Evolutionary conservation across 805 yeast species (phyloP).

Genomic region (Cyberlindnera americana): DNA sequence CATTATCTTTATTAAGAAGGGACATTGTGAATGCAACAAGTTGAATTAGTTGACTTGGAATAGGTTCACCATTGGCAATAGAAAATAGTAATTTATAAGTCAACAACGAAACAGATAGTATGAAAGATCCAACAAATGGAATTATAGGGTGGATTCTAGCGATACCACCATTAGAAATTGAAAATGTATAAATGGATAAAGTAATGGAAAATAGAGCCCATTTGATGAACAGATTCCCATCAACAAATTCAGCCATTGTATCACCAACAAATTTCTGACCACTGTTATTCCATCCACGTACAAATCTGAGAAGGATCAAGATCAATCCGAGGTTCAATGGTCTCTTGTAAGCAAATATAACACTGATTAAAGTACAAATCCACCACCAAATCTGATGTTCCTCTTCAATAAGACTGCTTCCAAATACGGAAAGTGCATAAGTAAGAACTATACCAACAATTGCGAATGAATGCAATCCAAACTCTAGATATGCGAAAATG

Average conservation of each 20-base stretch:
- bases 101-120: conserved; percentile 43
- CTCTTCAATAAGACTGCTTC: conserved; percentile 89
- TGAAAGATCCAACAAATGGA: conserved; percentile 44
- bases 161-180: conserved; percentile 26
- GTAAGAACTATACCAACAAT: conserved; percentile 28
- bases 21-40: conserved; percentile 30
- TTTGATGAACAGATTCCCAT: conserved; percentile 30
- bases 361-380: conserved; percentile 32
- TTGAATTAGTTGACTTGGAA: conserved; percentile 39
- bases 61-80: conserved; percentile 47
- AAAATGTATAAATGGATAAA: conserved; percentile 28
- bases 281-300: conserved; percentile 83
- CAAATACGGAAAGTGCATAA: conserved; percentile 62
- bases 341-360: conserved; percentile 11
- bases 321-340: conserved; percentile 10
- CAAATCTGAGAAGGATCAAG: conserved; percentile 43
- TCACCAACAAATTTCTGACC: conserved; percentile 75
- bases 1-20: conserved; percentile 29
- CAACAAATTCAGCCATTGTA: conserved; percentile 45
- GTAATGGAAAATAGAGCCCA: conserved; percentile 50
- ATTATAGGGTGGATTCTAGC: conserved; percentile 27
- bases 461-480: conserved; percentile 6
- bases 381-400: conserved; percentile 98
- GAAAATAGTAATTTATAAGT: conserved; percentile 55
- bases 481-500: conserved; percentile 1